A percentile compares a stretch with the other conserved stretches of the same genome.
phyloP scores from a whole-genome alignment of 2,329 filamentous ascomycete species.

The Paraphaeosphaeria sporulosa region DNA sequence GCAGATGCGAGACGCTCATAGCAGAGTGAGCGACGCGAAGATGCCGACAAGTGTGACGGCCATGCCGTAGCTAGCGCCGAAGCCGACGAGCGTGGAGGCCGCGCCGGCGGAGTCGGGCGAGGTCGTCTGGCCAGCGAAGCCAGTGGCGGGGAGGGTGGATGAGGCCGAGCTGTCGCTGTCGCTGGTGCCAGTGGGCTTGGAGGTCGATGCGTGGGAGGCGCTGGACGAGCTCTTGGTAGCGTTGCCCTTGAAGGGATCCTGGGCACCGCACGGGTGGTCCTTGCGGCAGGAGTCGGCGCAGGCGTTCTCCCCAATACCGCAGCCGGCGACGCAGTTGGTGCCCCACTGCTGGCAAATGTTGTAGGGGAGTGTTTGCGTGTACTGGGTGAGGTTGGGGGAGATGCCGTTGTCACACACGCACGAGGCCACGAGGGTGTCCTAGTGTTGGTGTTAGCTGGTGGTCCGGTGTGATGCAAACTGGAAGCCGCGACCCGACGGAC shows the following conservation, averaged over 20 bases:
- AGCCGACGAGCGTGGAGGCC: slow-evolving; percentile 54
- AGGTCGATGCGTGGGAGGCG: slow-evolving; percentile 43
- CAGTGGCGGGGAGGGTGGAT: slow-evolving; percentile 37
- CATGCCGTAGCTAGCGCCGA: slow-evolving; percentile 65
- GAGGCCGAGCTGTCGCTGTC: slow-evolving; percentile 6
- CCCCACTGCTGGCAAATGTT: slow-evolving; percentile 77
- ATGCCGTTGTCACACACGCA: slow-evolving; percentile 75
- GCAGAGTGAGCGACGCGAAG: slow-evolving; percentile 64
- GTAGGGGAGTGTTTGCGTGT: slow-evolving; percentile 79
- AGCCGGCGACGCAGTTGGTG: slow-evolving; percentile 70
- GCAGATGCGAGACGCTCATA: slow-evolving; percentile 30
- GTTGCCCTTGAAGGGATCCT: slow-evolving; percentile 68
- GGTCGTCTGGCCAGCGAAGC: slow-evolving; percentile 35
- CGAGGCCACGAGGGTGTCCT: slow-evolving; percentile 67
- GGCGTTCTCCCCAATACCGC: slow-evolving; percentile 60
- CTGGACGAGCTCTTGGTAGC: slow-evolving; percentile 56
- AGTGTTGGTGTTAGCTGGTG: background rate
- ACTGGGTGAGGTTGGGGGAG: slow-evolving; percentile 77
- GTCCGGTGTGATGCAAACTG: background rate
- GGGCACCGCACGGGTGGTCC: slow-evolving; percentile 77
- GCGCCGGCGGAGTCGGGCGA: slow-evolving; percentile 31
- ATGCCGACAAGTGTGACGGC: slow-evolving; percentile 62
- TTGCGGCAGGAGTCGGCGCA: slow-evolving; percentile 69
- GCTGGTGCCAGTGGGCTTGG: slow-evolving; percentile 21
- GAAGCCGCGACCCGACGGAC: background rate